These are phyloP conservation scores for Zea luxurians DNA, from an alignment of 176 grass and related monocot genomes.

Conservation along the genomic window DNA sequence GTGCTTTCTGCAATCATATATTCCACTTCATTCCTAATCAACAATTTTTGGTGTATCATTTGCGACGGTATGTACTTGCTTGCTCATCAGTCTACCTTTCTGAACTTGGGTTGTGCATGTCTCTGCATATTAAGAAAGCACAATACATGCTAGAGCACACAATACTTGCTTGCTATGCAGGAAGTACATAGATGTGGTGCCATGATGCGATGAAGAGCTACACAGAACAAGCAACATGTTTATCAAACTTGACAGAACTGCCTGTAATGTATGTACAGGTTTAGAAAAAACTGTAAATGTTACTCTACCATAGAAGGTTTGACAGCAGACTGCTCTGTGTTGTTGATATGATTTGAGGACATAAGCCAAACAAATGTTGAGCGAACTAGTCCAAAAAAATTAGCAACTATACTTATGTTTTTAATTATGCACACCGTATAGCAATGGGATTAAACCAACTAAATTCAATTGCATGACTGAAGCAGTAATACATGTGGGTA, in stretches of 20 bases:
- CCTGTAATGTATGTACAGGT: constrained; percentile 28
- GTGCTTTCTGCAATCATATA: not conserved
- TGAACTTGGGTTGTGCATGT: not conserved
- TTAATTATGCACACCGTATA: no score
- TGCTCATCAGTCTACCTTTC: not conserved
- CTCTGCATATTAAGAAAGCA: not conserved
- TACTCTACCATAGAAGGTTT: constrained; percentile 20
- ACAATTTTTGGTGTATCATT: not conserved
- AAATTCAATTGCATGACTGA: no score
- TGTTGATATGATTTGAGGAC: no score
- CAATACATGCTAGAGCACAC: not conserved
- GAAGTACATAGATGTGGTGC: not conserved
- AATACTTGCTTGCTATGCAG: constrained; percentile 43
- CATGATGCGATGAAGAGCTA: not conserved
- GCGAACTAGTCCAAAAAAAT: no score
- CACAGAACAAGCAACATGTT: not conserved
- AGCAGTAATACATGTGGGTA: no score
- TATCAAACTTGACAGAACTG: not conserved
- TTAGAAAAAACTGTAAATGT: constrained; percentile 42
- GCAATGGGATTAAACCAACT: no score
- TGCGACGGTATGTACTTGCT: not conserved
- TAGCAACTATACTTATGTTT: no score
- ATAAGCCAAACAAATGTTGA: no score
- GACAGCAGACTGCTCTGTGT: not conserved
- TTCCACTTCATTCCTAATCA: not conserved